Evolutionary conservation across 768 basidiomycete species (phyloP).

Genomic region (Lepiota venenata): DNA sequence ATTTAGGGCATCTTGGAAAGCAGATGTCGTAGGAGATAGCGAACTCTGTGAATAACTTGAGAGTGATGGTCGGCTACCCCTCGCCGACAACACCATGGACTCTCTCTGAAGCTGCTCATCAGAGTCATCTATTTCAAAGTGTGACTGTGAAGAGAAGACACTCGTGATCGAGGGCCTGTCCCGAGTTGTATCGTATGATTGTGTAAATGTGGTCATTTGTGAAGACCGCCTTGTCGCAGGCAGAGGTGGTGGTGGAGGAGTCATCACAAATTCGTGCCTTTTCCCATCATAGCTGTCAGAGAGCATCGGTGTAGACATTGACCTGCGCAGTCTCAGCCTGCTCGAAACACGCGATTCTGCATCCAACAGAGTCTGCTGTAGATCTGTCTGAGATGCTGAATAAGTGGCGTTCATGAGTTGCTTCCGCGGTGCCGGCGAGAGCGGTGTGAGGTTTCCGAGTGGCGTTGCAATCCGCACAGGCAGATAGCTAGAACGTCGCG

Average conservation of each 20-base stretch:
- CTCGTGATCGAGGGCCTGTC: constrained; percentile 16
- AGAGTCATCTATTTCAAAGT: constrained; percentile 35
- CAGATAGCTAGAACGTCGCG: constrained; percentile 40
- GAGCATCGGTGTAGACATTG: constrained; percentile 52
- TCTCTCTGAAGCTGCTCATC: constrained; percentile 36
- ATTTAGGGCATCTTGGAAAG: constrained; percentile 64
- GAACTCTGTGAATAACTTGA: constrained; percentile 71
- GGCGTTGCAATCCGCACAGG: constrained; percentile 67
- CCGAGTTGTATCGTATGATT: constrained; percentile 26
- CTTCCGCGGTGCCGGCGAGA: constrained; percentile 65
- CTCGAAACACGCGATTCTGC: constrained; percentile 7
- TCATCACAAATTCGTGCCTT: constrained; percentile 26
- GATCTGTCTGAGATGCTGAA: constrained; percentile 57
- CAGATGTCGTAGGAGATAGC: constrained; percentile 63
- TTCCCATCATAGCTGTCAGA: constrained; percentile 37
- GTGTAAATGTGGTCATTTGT: constrained; percentile 17
- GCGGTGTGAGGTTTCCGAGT: constrained; percentile 50
- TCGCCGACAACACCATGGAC: constrained; percentile 50
- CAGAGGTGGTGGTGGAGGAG: constrained; percentile 36
- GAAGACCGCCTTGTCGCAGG: constrained; percentile 27
- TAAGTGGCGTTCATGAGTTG: constrained; percentile 43
- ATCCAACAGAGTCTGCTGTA: constrained; percentile 25
- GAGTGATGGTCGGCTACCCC: constrained; percentile 49
- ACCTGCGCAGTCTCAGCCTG: constrained; percentile 35
- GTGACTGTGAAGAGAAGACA: constrained; percentile 25